Evolutionary conservation across 768 basidiomycete species (phyloP), one percentile per base, ranked within the genome.

Genomic region (Ramaria rubella): DNA sequence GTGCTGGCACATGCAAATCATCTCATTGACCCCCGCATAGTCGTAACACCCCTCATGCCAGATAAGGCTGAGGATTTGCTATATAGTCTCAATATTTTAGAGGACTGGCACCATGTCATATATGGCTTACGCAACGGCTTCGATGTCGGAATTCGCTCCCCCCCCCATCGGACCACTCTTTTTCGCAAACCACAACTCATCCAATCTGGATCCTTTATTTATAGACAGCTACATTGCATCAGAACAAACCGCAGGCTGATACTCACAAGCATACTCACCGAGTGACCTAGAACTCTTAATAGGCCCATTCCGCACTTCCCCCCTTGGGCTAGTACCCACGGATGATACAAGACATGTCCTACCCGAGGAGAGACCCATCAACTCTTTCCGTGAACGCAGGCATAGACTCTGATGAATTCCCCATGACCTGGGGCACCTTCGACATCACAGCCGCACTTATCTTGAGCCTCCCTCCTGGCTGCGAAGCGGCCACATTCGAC

Each of bases 241-340:
- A 23, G 70, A 77, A 55, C 61, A 70, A 0, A 60, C 59, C 0
- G 66, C 66, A 5, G 64, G 68, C 2, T 66, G 67, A 14, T 75
- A 74, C 56, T 67, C 75, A 0, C 31, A 52, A 0, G 60, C 67
- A 1, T 75, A 67, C 60, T 53, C 59, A 0, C 69, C 64, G n/a
- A 53, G 43, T 4, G 61, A 65, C 19, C 54, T 72, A 0, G 62
- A 67, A 42, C 0, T 1, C 0, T 1, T 71, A 8, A 77, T 78
- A 29, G 75, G 77, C 0, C 70, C 69, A 0, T 79, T 79, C 43
- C 59, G 58, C 0, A 68, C 76, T 0, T 73, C 73, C 0, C 79
- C 77, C 0, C 61, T 79, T 0, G 70, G 70, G 0, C 61, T 75
- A 0, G 68, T 78, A 0, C 71, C 71, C 0, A 79, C 62, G 64